Base-by-base conservation (phyloP, 495 filamentous ascomycete genomes). In the Cryomyces minteri region DNA sequence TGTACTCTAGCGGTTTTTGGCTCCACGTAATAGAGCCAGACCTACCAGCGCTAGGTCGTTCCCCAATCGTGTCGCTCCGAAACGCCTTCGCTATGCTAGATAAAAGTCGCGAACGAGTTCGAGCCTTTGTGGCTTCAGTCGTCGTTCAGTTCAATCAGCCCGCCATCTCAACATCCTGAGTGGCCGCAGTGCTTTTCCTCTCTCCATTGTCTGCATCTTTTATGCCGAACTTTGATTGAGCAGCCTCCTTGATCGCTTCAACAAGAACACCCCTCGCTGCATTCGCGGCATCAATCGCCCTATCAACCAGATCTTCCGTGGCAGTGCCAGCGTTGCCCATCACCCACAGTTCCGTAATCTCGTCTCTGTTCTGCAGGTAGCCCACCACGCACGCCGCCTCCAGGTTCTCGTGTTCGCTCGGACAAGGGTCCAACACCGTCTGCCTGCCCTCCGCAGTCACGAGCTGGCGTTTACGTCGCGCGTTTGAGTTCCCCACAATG, bases 341-440 rank as follows among this genome's bases (percentile, higher is more conserved):
- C 44, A 88, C 74, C 90, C 92, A 98, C 9, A 95, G 55, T 55
- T 90, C 83, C 7, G 88, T 94, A 43, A 96, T 75, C 57, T 98
- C 92, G 56, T 98, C 90, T 43, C 88, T 70, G 5, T 67, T 68
- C 40, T 85, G 80, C 61, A 95, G 70, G 59, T 95, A 98, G 4
- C 76, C 90, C n/a, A 96, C 77, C 46, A 88, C 82, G 64, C 82
- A 88, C 11, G 82, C 84, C 5, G 85, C 82, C 28, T 77, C 48
- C 42, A 96, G 76, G 40, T 74, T 68, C n/a, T 72, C 57, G 60
- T 85, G 81, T 59, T 94, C 88, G 12, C 77, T 71, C 6, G 87
- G 82, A 51, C 81, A 77, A 4, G 86, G 84, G 62, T 98, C 90
- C 29, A 95, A 62, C 41, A 94, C 77, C 39, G 87, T 59, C 39